Evolutionary conservation across 495 filamentous ascomycete genomes (phyloP).

Genomic region (Geoglossum glabrum): DNA sequence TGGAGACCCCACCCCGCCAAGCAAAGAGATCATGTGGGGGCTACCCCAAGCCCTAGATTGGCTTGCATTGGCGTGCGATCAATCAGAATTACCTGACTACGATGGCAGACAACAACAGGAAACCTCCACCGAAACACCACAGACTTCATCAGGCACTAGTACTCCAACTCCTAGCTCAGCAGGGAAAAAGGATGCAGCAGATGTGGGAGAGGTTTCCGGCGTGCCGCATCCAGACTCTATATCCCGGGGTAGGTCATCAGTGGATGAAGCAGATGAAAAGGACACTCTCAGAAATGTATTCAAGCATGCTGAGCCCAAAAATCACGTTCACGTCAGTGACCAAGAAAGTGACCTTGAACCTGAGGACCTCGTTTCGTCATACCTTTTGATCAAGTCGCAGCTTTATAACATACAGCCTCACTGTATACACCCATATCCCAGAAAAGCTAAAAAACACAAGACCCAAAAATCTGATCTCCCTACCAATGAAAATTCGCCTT

Average conservation of each 20-base stretch:
- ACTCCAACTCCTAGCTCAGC: neutral
- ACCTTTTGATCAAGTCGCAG: slow-evolving; percentile 47
- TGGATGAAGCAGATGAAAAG: neutral
- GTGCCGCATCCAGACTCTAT: neutral
- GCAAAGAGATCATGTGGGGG: slow-evolving; percentile 58
- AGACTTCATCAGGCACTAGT: neutral
- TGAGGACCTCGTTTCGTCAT: slow-evolving; percentile 56
- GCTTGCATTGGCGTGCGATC: slow-evolving; percentile 51
- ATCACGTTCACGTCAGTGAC: slow-evolving; percentile 17
- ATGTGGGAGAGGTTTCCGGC: neutral
- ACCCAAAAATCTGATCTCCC: slow-evolving; percentile 10
- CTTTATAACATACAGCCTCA: slow-evolving; percentile 58
- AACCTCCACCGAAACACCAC: neutral
- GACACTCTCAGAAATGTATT: neutral
- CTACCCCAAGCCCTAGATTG: slow-evolving; percentile 74
- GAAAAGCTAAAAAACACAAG: slow-evolving; percentile 25
- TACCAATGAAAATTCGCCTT: slow-evolving; percentile 13
- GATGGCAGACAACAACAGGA: neutral
- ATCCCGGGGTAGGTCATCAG: neutral
- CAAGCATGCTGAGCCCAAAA: neutral
- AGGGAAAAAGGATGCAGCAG: neutral
- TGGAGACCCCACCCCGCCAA: slow-evolving; percentile 23
- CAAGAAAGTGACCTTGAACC: slow-evolving; percentile 38
- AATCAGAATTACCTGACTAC: slow-evolving; percentile 37
- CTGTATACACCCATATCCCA: slow-evolving; percentile 1